Percentiles rank a stretch among this genome's conserved stretches.
phyloP scores from a whole-genome alignment of 345 rosid genomes.

The Pistacia integerrima region DNA sequence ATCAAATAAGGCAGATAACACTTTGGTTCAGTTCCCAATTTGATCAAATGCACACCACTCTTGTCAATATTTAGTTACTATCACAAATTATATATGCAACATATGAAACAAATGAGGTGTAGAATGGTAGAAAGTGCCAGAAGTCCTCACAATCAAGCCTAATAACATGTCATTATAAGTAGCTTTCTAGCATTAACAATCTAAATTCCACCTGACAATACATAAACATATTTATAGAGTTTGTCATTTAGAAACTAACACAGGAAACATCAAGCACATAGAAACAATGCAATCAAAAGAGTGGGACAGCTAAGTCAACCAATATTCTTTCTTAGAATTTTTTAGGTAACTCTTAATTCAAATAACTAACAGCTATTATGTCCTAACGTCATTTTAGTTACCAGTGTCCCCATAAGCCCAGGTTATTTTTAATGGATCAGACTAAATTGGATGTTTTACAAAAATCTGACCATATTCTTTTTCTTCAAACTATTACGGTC shows the following conservation, averaged over 20 bases:
- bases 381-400: background rate
- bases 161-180: too few relatives aligned
- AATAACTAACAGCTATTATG: background rate
- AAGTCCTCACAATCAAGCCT: background rate
- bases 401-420: background rate
- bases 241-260: background rate
- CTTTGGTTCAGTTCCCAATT: slow-evolving; percentile 18
- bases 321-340: background rate
- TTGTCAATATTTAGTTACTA: background rate
- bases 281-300: background rate
- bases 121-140: too few relatives aligned
- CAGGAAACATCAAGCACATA: background rate
- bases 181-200: too few relatives aligned
- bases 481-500: background rate
- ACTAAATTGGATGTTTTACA: too few relatives aligned
- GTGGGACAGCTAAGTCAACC: background rate
- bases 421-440: too few relatives aligned
- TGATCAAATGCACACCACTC: background rate
- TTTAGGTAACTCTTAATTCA: background rate
- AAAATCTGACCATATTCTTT: background rate
- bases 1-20: slow-evolving; percentile 21
- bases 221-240: background rate
- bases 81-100: background rate
- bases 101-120: background rate
- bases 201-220: background rate